Evolutionary conservation across 192 early-diverging fungal genomes (phyloP).

Genomic region (Rhizophagus clarus): DNA sequence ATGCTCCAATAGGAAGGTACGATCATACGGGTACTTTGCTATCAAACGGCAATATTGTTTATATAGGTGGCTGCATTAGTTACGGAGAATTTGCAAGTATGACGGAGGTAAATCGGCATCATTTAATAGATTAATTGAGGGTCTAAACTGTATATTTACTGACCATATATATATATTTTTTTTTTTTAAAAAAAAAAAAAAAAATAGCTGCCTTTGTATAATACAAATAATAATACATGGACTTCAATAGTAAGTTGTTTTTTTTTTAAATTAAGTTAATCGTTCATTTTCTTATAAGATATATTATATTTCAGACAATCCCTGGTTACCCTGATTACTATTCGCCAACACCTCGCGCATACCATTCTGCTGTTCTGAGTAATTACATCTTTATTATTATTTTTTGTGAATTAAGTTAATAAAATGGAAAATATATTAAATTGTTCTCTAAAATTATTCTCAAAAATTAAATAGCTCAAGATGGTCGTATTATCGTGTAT

Average conservation of each 20-base stretch:
- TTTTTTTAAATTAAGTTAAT: neutral
- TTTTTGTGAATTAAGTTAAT: neutral
- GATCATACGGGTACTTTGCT: conserved; percentile 3
- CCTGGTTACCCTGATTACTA: too few species aligned
- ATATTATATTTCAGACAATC: neutral
- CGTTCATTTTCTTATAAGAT: too few species aligned
- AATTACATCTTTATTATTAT: neutral
- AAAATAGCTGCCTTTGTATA: conserved; percentile 3
- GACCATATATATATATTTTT: too few species aligned
- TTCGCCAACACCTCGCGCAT: neutral
- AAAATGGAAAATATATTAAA: neutral
- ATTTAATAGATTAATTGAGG: neutral
- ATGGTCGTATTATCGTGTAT: conserved; percentile 13
- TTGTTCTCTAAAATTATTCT: neutral
- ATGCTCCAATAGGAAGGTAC: neutral
- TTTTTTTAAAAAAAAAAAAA: neutral
- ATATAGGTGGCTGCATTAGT: neutral
- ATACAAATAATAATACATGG: too few species aligned
- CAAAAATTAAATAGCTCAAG: neutral
- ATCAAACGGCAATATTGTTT: neutral
- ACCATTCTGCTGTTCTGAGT: too few species aligned
- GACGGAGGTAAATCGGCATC: neutral
- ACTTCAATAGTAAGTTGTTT: neutral
- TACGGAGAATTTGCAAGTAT: too few species aligned
- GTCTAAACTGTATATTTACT: too few species aligned